Evolutionary conservation across 352 stramenopile genomes (phyloP).

Genomic region (Globisporangium yorkense): DNA sequence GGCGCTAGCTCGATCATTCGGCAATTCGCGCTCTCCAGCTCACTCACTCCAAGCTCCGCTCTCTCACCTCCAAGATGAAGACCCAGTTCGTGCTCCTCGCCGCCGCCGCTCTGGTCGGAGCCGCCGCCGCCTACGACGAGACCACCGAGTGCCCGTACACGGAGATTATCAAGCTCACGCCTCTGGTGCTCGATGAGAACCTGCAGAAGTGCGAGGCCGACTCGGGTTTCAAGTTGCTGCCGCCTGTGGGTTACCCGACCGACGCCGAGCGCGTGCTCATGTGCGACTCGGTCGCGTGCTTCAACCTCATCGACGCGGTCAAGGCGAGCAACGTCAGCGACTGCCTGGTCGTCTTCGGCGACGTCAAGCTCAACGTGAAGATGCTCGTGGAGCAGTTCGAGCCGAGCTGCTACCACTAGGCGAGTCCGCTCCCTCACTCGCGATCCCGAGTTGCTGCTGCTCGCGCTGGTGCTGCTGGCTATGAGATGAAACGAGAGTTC

Average conservation of each 20-base stretch:
- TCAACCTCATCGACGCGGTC: conserved; percentile 20
- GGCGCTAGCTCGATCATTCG: background rate
- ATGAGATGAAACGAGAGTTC: background rate
- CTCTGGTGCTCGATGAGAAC: conserved; percentile 7
- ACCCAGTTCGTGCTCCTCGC: conserved; percentile 7
- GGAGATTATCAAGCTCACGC: conserved; percentile 13
- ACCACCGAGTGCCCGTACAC: conserved; percentile 7
- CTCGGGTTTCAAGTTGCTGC: conserved; percentile 27
- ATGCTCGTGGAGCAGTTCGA: conserved; percentile 28
- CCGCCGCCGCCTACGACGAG: conserved; percentile 8
- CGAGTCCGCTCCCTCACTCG: background rate
- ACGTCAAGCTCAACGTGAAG: conserved; percentile 25
- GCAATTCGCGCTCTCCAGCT: background rate
- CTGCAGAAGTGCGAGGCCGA: conserved; percentile 15
- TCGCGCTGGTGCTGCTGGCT: background rate
- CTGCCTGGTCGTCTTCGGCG: conserved; percentile 23
- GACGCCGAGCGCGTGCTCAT: conserved; percentile 18
- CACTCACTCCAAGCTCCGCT: background rate
- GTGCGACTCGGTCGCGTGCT: conserved; percentile 21
- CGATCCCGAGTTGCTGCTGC: background rate
- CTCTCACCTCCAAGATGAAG: conserved; percentile 4
- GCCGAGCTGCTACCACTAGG: conserved; percentile 17
- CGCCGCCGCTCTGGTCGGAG: conserved; percentile 1
- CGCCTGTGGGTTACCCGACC: conserved; percentile 17
- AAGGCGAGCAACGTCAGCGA: conserved; percentile 16